Base-by-base conservation (phyloP, 1,284 basidiomycete genomes). In the Tremellales sp. region DNA sequence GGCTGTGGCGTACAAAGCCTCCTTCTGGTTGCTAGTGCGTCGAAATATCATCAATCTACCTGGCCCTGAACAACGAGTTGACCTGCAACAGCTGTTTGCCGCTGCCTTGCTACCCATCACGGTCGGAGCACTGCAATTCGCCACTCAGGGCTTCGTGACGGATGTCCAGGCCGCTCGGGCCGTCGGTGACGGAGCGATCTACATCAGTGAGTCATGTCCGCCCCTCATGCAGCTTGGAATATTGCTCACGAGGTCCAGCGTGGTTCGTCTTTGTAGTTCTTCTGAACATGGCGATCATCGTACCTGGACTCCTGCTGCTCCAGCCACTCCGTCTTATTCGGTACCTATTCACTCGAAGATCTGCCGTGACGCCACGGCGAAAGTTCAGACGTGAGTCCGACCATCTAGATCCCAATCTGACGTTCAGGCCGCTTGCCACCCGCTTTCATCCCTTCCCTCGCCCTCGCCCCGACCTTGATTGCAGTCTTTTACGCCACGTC, bases 361-460 rank as follows among this genome's bases (percentile, higher is more conserved):
- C 75, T 22, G 82, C 84, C 4, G 60, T 84, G 24, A 89, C 87
- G 8, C 87, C 87, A 33, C 78, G 87, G 24, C 83, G 88, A 66
- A 76, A 80, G n/a, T 89, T 88, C 74, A 74, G 86, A 75, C 81
- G 86, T 86, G 61, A 56, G 81, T 70, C 31, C 26, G 13, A 2
- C 8, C 26, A 10, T 8, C 29, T 31, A 31, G 15, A 8, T 31
- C 8, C 29, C 15, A 31, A 17, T 24, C 29, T 31, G 29, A n/a
- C 40, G 21, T 13, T 51, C 56, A 87, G 87, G 84, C 56, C 76
- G 83, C 54, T 85, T 84, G 62, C 86, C 87, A n/a, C 76, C 79
- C 50, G 77, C 80, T 22, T 87, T 85, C 63, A 80, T 85, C 54
- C 82, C 84, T 12, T 77, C 82, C 1, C 83, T 81, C 61, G 81